These are phyloP conservation scores for Botryosphaeria agaves DNA, from an alignment of 2,329 filamentous ascomycete species.

Conservation along the genomic window DNA sequence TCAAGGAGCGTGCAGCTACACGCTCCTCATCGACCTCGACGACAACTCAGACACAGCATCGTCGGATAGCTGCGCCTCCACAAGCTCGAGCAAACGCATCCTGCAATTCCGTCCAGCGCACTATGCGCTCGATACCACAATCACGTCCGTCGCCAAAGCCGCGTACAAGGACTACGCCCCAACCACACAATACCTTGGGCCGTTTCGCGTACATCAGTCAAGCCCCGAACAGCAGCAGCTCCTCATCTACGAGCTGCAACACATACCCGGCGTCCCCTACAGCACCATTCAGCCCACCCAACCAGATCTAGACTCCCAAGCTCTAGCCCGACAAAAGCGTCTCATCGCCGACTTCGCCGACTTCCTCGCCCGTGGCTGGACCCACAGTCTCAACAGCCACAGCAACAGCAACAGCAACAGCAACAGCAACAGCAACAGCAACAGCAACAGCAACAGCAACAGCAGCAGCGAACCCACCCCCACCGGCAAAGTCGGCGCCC, in stretches of 20 bases:
- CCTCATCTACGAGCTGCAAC: constrained; percentile 11
- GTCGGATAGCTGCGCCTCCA: too few species aligned
- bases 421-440: too few species aligned
- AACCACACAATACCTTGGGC: background rate
- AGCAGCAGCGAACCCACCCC: constrained; percentile 5
- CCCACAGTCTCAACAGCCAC: constrained; percentile 7
- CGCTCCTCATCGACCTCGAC: constrained; percentile 1
- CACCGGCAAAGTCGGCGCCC: constrained; percentile 13
- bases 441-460: too few species aligned
- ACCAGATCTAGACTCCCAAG: constrained; percentile 1
- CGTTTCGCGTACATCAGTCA: constrained; percentile 4
- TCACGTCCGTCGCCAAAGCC: constrained; percentile 7
- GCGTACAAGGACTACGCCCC: constrained; percentile 12
- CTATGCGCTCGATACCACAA: constrained; percentile 5
- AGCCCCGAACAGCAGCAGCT: constrained; percentile 4
- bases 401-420: constrained; percentile 7
- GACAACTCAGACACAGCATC: background rate
- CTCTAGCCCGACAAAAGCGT: constrained; percentile 6
- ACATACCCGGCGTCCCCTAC: constrained; percentile 11
- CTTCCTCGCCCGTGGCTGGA: constrained; percentile 12
- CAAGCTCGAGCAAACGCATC: constrained; percentile 1
- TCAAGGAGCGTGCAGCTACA: constrained; percentile 7
- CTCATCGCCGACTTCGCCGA: constrained; percentile 13
- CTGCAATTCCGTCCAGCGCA: constrained; percentile 4
- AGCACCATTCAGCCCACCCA: constrained; percentile 5